These are phyloP conservation scores for Sphagnum contortum DNA, from an alignment of 225 moss, liverwort and hornwort species.

Conservation along the genomic window DNA sequence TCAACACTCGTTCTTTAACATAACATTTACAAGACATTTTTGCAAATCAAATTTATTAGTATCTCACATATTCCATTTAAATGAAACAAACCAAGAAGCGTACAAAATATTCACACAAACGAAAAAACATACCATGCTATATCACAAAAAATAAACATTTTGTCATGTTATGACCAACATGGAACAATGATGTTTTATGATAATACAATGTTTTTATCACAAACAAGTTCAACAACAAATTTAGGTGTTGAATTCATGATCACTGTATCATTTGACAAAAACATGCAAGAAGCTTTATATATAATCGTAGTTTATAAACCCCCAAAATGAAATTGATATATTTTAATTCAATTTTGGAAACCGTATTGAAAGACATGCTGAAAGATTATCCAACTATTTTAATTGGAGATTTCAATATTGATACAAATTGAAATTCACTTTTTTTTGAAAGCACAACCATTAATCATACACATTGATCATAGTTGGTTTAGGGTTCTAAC, in stretches of 20 bases:
- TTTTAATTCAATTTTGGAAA: neutral
- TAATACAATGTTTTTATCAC: neutral
- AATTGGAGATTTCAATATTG: neutral
- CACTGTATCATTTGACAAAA: neutral
- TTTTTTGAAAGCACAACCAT: too few species aligned
- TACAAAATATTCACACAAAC: too few species aligned
- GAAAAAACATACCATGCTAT: neutral
- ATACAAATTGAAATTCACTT: neutral
- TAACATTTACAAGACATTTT: neutral
- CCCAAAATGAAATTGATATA: neutral
- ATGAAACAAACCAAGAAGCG: neutral
- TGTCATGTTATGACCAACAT: neutral
- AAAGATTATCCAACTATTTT: neutral
- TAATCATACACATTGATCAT: too few species aligned
- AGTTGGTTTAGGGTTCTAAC: too few species aligned
- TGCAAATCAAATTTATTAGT: neutral
- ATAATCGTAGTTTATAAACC: neutral
- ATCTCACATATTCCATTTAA: neutral
- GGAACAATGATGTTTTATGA: neutral
- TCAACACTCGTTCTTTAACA: neutral
- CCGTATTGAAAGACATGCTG: neutral
- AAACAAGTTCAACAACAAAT: too few species aligned
- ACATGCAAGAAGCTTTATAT: neutral
- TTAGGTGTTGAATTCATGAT: too few species aligned
- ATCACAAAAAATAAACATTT: neutral